A percentile compares a stretch with the other conserved stretches of the same genome.
These are phyloP conservation scores for Chenopodium berlandieri DNA, from an alignment of 148 eudicot genomes.

Conservation along the genomic window DNA sequence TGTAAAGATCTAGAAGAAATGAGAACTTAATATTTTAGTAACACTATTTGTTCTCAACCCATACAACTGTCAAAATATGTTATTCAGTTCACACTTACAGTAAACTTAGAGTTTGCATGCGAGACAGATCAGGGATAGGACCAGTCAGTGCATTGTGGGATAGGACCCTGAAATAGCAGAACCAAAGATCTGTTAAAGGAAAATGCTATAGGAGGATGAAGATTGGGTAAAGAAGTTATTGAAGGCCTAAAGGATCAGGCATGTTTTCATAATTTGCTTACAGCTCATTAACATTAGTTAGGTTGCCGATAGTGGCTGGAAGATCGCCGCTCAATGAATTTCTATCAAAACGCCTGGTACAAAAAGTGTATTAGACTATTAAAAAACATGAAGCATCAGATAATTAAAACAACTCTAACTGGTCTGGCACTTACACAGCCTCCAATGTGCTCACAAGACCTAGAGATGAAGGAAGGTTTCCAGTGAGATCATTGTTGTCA, in stretches of 20 bases:
- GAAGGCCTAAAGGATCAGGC: not conserved
- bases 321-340: conserved; percentile 53
- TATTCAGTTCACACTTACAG: conserved; percentile 45
- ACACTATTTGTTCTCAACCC: not conserved
- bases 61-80: not conserved
- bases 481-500: conserved; percentile 64
- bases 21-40: not conserved
- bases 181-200: conserved; percentile 9
- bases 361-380: conserved; percentile 12
- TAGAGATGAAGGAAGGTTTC: conserved; percentile 58
- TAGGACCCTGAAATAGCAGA: conserved; percentile 49
- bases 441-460: conserved; percentile 56
- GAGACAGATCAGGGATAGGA: conserved; percentile 62
- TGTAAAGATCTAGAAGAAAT: conserved; percentile 4
- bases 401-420: not conserved
- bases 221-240: not conserved
- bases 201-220: not conserved
- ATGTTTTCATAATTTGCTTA: conserved; percentile 37
- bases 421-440: conserved; percentile 60
- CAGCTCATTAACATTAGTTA: conserved; percentile 57
- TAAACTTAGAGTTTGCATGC: conserved; percentile 48
- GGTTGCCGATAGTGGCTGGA: conserved; percentile 55
- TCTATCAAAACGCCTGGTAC: conserved; percentile 70
- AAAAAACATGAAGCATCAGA: not conserved
- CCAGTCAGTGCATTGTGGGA: conserved; percentile 70